Base-by-base conservation (phyloP, 2,329 filamentous ascomycete genomes). In the Diaporthe vexans region DNA sequence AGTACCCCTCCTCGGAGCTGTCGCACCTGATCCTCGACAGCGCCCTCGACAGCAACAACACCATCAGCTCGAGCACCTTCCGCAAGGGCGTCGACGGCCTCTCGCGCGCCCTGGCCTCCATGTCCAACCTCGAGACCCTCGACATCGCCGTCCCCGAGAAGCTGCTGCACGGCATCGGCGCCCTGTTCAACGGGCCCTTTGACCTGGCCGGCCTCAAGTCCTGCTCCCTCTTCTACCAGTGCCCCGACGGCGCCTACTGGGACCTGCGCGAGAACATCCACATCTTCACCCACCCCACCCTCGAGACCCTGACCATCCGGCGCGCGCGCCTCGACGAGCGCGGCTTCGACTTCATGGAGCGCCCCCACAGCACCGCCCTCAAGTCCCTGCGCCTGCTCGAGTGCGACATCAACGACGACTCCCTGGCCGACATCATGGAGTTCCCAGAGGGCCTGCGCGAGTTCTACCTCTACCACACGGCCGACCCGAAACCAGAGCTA, bases 211-310 rank as follows among this genome's bases (percentile, higher is more conserved):
- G 84, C 74, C 81, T 88, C 33, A 85, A 84, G 77, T 81, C 82
- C 4, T 88, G 86, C 81, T 84, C 82, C 3, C 79, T 88, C 46
- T 88, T 84, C 79, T 88, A 88, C 76, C 85, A 88, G 77, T 81
- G 81, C 75, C 81, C 83, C 19, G 81, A 84, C 69, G 81, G 84
- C 67, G 80, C 80, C 13, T 88, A 88, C 78, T 88, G 86, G 86
- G 86, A 88, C 76, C 81, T 88, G 52, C 86, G 84, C 74, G 86
- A 87, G 74, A 88, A 87, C 76, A 88, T 88, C 61, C 85, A 88
- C 79, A 86, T 88, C 68, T 88, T 88, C 74, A 81, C 85, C 4
- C 86, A 88, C 65, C 86, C 86, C 0, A 86, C 86, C 0, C 82
- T 88, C 26, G 86, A 88, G 77, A 83, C 80, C 7, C 83, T 88